Percentiles rank a stretch among this genome's conserved stretches.
Conservation (phyloP, 2,329 filamentous ascomycete species). For the Pseudogymnoascus sp. region DNA sequence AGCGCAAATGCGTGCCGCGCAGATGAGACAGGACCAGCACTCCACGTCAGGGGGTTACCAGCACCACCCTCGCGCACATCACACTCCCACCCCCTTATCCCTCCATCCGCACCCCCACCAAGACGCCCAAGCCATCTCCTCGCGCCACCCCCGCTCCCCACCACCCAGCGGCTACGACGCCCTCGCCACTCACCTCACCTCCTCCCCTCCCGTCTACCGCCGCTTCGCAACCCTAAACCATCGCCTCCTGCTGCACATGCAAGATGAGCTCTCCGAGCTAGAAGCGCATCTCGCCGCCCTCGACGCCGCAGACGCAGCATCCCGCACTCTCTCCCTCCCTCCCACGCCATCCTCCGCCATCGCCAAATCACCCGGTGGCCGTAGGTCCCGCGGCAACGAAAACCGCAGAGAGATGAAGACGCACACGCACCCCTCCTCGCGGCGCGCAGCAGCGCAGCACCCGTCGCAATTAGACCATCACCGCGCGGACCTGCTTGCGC, state of each 20-base stretch:
- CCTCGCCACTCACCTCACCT: constrained; percentile 48
- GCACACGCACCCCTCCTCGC: constrained; percentile 48
- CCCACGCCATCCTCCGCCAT: not conserved
- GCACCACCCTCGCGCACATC: constrained; percentile 12
- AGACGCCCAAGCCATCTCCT: constrained; percentile 28
- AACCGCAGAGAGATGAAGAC: constrained; percentile 18
- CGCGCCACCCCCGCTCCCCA: constrained; percentile 14
- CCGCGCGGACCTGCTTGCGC: constrained; percentile 51
- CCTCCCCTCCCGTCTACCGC: constrained; percentile 59
- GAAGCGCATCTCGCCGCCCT: constrained; percentile 68
- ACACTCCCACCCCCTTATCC: constrained; percentile 21
- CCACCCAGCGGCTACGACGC: constrained; percentile 51
- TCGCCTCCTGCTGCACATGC: constrained; percentile 70
- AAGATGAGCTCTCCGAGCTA: constrained; percentile 74
- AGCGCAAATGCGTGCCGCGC: constrained; percentile 25
- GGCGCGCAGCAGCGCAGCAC: constrained; percentile 43
- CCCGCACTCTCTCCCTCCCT: constrained; percentile 14
- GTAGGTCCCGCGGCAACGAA: constrained; percentile 16
- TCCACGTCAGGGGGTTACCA: constrained; percentile 21
- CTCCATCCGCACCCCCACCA: constrained; percentile 32
- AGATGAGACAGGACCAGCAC: constrained; percentile 23
- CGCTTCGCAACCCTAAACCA: constrained; percentile 78
- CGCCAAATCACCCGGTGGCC: constrained; percentile 29
- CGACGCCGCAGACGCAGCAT: constrained; percentile 50
- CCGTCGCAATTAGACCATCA: constrained; percentile 51